Evolutionary conservation across 1,139 yeast species (phyloP), one percentile per base, ranked within the genome.

Genomic region (Pneumocystis canis): DNA sequence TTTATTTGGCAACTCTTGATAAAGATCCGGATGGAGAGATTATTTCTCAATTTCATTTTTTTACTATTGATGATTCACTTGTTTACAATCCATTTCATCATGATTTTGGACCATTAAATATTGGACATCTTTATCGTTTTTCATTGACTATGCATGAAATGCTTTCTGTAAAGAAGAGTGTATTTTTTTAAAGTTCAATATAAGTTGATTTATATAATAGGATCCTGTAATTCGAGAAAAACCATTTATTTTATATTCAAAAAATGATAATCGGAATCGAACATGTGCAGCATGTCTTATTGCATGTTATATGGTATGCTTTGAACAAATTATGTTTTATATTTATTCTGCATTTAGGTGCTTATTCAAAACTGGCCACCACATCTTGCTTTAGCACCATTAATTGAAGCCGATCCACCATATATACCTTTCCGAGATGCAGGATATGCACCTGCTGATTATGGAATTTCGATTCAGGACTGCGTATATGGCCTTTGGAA

Each of bases 351-450:
- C 53, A 7, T 37, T 28, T 20, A 66, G 67, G 69, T 92, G 0
- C 77, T 92, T 66, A 90, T 92, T 20, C 98, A 92, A 73, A 85
- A 90, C 25, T 92, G 98, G 98, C 89, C 97, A 0, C 98, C 98
- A 0, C 98, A 92, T 73, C 92, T 92, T 73, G 98, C 92, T 0
- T 77, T 92, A 67, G 97, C 95, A 67, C 98, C 98, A 0, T 82
- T 92, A 63, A 84, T 95, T 2, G 97, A 92, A 73, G 83, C 86
- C 3, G 92, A 87, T 61, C 97, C 96, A 0, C 97, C 98, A 2
- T 85, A 90, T 69, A 90, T 87, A 84, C 85, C 92, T 0, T 92
- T 90, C 73, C 80, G 98, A 72, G 98, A 92, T 73, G 98, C 98
- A 0, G 98, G 98, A 1, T 92, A 92, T 73, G 87, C 96, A 4